Percentiles rank a stretch among this genome's conserved stretches.
Evolutionary conservation across 2,329 filamentous ascomycete genomes (phyloP).

Genomic region (Clonostachys chloroleuca): DNA sequence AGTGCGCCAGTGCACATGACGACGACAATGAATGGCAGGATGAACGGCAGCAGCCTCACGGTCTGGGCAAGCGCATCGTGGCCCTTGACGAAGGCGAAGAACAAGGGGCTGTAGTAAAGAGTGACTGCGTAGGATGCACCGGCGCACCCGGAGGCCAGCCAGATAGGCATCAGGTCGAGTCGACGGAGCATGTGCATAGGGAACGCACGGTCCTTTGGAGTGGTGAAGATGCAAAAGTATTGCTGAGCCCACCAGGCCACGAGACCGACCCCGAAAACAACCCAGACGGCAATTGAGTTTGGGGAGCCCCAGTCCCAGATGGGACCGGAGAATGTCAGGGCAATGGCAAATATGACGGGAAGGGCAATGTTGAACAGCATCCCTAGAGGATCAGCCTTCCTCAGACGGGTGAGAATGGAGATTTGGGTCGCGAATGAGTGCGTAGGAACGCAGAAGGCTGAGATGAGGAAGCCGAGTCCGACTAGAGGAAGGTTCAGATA

Average conservation of each 20-base stretch:
- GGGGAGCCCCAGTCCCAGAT: constrained; percentile 41
- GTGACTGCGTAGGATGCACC: constrained; percentile 29
- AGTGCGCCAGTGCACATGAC: constrained; percentile 27
- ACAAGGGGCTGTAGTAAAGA: constrained; percentile 50
- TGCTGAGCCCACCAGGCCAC: constrained; percentile 43
- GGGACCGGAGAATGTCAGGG: constrained; percentile 44
- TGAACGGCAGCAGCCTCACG: constrained; percentile 35
- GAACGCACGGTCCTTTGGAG: constrained; percentile 32
- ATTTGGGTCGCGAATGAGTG: constrained; percentile 12
- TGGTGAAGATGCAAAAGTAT: constrained; percentile 36
- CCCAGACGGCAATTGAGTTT: constrained; percentile 38
- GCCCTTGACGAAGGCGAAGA: constrained; percentile 45
- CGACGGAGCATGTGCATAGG: constrained; percentile 32
- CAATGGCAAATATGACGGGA: constrained; percentile 36
- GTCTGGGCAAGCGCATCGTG: constrained; percentile 32
- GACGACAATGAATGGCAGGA: constrained; percentile 27
- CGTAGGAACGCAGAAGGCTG: constrained; percentile 37
- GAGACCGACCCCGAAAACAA: constrained; percentile 36
- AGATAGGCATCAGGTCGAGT: constrained; percentile 32
- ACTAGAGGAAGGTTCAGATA: constrained; percentile 47
- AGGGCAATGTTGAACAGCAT: constrained; percentile 16
- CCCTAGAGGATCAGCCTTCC: constrained; percentile 21
- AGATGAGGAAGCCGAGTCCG: constrained; percentile 29
- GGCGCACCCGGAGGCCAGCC: constrained; percentile 27
- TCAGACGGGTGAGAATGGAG: constrained; percentile 8